phyloP scores from a whole-genome alignment of 306 rosid genomes.

The Benincasa hispida region DNA sequence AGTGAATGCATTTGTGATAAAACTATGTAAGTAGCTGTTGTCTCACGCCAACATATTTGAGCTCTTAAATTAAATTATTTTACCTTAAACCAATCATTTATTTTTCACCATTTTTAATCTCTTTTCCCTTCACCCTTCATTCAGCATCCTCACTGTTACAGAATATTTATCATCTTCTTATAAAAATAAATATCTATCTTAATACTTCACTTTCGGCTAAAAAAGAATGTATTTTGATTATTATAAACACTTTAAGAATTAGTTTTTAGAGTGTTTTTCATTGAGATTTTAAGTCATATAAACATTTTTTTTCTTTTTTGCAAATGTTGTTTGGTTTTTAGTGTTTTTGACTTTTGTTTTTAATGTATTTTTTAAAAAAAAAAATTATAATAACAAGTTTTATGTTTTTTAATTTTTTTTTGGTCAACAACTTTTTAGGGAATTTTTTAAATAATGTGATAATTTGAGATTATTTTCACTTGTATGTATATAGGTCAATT shows the following conservation, averaged over 20 bases:
- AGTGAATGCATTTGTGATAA: not conserved
- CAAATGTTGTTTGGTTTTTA: not conserved
- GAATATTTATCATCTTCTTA: not conserved
- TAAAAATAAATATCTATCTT: no score
- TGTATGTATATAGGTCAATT: no score
- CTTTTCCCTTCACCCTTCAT: not conserved
- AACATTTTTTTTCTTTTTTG: no score
- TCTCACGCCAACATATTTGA: slow-evolving; percentile 4
- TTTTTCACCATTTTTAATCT: not conserved
- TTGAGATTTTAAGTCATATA: not conserved
- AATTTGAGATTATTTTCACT: no score
- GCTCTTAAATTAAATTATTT: not conserved
- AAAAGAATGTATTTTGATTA: not conserved
- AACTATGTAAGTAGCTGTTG: slow-evolving; percentile 6
- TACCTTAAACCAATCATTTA: not conserved
- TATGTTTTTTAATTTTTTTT: no score
- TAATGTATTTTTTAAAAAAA: no score
- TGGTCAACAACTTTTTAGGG: no score
- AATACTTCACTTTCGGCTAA: no score
- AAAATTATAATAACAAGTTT: not conserved
- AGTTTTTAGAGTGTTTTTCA: not conserved
- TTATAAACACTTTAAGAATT: not conserved
- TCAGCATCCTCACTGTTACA: not conserved
- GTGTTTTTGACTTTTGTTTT: not conserved
- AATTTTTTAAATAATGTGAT: no score